A percentile compares a stretch with the other conserved stretches of the same genome.
These are phyloP conservation scores for Myxozyma kluyveri DNA, from an alignment of 805 yeast species.

Conservation along the genomic window DNA sequence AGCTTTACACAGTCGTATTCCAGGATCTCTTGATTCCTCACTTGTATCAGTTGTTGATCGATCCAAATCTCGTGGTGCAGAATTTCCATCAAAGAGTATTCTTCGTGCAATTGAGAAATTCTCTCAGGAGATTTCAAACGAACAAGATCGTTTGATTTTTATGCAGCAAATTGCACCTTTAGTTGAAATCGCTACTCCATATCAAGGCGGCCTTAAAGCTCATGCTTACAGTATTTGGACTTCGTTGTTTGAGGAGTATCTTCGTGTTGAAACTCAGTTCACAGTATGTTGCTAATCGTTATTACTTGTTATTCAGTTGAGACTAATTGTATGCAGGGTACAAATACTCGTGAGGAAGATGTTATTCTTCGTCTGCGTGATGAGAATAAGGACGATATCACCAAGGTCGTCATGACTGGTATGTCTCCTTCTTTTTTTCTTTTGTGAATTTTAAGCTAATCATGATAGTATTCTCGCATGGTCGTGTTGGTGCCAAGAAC, in stretches of 20 bases:
- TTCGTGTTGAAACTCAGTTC: conserved; percentile 73
- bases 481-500: conserved; percentile 90
- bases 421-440: background rate
- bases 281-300: conserved; percentile 35
- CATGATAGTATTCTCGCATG: conserved; percentile 69
- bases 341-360: conserved; percentile 78
- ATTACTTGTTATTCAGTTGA: background rate
- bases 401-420: conserved; percentile 58
- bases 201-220: conserved; percentile 69
- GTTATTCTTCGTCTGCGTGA: conserved; percentile 85
- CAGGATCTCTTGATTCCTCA: conserved; percentile 67
- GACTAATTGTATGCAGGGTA: conserved; percentile 44
- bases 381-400: conserved; percentile 72
- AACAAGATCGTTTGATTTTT: conserved; percentile 45
- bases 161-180: conserved; percentile 68
- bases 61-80: conserved; percentile 61
- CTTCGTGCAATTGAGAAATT: conserved; percentile 68
- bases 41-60: conserved; percentile 67
- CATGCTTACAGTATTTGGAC: conserved; percentile 82
- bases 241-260: conserved; percentile 65
- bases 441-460: background rate
- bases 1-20: conserved; percentile 89
- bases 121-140: conserved; percentile 48
- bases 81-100: conserved; percentile 90
- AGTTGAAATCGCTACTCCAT: conserved; percentile 64